Base-by-base conservation (phyloP, 2,329 filamentous ascomycete species). In the Fusarium drepaniforme region DNA sequence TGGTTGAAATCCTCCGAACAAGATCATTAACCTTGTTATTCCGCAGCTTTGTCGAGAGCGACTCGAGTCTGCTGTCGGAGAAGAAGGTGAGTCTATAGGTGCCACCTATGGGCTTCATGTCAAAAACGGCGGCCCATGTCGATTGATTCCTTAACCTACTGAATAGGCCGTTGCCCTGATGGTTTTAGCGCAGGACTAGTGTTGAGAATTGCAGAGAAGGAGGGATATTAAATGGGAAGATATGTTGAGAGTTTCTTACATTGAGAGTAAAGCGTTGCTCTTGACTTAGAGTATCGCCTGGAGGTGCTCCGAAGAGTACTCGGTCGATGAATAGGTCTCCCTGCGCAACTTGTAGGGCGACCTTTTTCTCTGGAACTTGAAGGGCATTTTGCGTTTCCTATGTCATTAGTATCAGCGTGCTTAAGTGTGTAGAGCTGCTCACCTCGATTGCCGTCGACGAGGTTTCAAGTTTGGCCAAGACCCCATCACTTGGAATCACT, bases 21-120 rank as follows among this genome's bases (percentile, higher is more conserved):
- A 78, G 67, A n/a, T 77, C 64, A 7, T 78, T 59, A 13, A 78
- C 65, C 18, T 76, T 77, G 38, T 65, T 75, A 1, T 78, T 78
- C 2, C 71, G 66, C 15, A 78, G 74, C 35, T 73, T 76, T 3
- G 70, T 65, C 1, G 76, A 71, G 1, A 78, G 64, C 0, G 58
- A 75, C 23, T 75, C 72, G 2, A 78, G 66, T n/a, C 76, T 68
- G 6, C 57, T 72, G 23, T 78, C 76, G 1, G 72, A 75, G 12
- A 78, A 77, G 28, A 78, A 78, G 1, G 75, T 78, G 37, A 78
- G 58, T 7, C 69, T 76, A 3, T 73, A 76, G 4, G 70, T 75
- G 3, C 75, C 75, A 21, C 67, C 76, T 77, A 15, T 8, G 8
- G 35, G 12, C 12, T 33, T 56, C 8, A n/a, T 66, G 63, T 58